phyloP scores from a whole-genome alignment of 768 basidiomycete genomes.

The Xanthoconium stramineum region DNA sequence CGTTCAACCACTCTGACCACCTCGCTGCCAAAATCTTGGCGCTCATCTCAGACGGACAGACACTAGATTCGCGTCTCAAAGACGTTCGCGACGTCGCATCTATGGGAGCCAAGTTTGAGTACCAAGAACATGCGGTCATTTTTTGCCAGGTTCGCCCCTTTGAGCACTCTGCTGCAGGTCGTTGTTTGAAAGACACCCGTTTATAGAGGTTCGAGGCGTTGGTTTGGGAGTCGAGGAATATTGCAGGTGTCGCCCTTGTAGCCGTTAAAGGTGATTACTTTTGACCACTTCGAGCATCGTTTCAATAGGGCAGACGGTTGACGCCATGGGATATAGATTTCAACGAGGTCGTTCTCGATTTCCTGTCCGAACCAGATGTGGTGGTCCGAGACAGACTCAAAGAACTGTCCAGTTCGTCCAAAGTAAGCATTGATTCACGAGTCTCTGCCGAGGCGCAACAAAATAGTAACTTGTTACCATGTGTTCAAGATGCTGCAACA shows the following conservation, averaged over 20 bases:
- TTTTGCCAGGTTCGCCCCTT: constrained; percentile 9
- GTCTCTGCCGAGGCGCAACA: neutral
- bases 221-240: constrained; percentile 19
- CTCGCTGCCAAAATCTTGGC: constrained; percentile 3
- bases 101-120: constrained; percentile 2
- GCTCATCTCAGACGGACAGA: constrained; percentile 15
- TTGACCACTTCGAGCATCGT: neutral
- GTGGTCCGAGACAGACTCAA: constrained; percentile 11
- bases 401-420: constrained; percentile 9
- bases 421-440: neutral
- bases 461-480: neutral
- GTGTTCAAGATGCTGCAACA: constrained; percentile 9
- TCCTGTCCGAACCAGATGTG: constrained; percentile 10
- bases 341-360: constrained; percentile 19
- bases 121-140: constrained; percentile 3
- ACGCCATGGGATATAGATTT: constrained; percentile 9
- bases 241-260: constrained; percentile 12
- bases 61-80: constrained; percentile 11
- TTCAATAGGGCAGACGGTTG: neutral
- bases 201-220: constrained; percentile 12
- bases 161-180: neutral
- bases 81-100: constrained; percentile 11
- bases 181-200: neutral
- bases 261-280: constrained; percentile 12
- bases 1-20: constrained; percentile 8